phyloP scores from a whole-genome alignment of 2,329 filamentous ascomycete species.

The Fusarium sp. region DNA sequence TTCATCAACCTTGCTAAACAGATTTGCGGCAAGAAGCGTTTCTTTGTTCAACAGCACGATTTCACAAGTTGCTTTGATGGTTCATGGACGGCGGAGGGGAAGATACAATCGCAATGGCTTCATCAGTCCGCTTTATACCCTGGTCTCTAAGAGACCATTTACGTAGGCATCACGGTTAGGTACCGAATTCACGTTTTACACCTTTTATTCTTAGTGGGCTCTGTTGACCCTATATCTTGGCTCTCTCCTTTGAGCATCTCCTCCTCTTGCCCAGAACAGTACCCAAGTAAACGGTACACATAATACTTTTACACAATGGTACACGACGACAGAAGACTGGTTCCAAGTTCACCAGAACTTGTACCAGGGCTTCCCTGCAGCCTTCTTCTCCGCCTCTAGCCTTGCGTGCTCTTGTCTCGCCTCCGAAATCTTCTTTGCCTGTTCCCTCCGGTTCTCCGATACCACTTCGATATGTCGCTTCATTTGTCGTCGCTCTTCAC shows the following conservation, averaged over 20 bases:
- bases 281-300: conserved; percentile 29
- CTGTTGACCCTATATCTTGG: conserved; percentile 3
- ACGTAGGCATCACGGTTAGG: conserved; percentile 11
- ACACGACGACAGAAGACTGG: conserved; percentile 24
- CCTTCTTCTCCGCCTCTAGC: conserved; percentile 49
- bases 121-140: conserved; percentile 32
- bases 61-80: conserved; percentile 9
- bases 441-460: conserved; percentile 63
- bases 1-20: conserved; percentile 6
- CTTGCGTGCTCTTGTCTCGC: conserved; percentile 52
- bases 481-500: conserved; percentile 84
- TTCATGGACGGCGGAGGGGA: conserved; percentile 19
- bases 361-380: conserved; percentile 63
- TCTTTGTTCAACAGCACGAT: background rate
- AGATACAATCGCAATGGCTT: conserved; percentile 25
- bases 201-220: background rate
- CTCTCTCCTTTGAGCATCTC: conserved; percentile 24
- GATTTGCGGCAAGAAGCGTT: conserved; percentile 4
- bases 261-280: conserved; percentile 12
- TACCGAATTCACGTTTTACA: conserved; percentile 7
- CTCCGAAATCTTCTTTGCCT: conserved; percentile 59
- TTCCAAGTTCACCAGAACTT: conserved; percentile 62
- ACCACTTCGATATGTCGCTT: conserved; percentile 81
- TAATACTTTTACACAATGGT: conserved; percentile 41
- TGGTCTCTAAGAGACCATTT: conserved; percentile 22